Evolutionary conservation across 2,329 filamentous ascomycete species (phyloP).

Genomic region (Aspergillus ustus): DNA sequence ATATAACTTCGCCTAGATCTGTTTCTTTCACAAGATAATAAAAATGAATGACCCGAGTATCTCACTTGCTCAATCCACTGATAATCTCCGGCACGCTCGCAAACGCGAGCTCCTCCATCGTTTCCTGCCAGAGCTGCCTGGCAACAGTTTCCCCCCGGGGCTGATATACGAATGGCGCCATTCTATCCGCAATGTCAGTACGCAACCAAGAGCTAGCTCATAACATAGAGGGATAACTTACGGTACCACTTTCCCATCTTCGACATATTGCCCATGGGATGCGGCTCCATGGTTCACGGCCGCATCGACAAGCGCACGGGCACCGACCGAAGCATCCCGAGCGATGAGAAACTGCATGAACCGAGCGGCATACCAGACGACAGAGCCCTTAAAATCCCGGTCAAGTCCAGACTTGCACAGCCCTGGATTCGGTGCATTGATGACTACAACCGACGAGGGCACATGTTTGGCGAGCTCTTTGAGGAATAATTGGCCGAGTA

Average conservation of each 20-base stretch:
- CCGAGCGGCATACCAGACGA: neutral
- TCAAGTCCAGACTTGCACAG: constrained; percentile 11
- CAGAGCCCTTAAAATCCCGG: constrained; percentile 13
- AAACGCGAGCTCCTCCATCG: constrained; percentile 28
- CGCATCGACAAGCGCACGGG: constrained; percentile 13
- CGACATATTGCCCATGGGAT: constrained; percentile 18
- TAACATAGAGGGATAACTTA: neutral
- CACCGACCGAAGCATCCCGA: constrained; percentile 10
- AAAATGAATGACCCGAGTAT: neutral
- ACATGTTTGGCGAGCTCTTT: constrained; percentile 7
- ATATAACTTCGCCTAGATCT: too few relatives aligned
- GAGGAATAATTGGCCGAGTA: constrained; percentile 23
- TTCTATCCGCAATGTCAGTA: neutral
- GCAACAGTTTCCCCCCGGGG: constrained; percentile 40
- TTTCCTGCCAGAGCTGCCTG: constrained; percentile 44
- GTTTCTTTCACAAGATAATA: neutral
- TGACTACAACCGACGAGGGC: constrained; percentile 8
- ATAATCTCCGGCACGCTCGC: constrained; percentile 20
- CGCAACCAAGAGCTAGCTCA: neutral
- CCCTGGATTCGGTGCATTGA: constrained; percentile 10
- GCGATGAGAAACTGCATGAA: neutral
- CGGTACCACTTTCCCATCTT: constrained; percentile 3
- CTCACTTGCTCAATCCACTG: neutral
- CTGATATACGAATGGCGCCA: constrained; percentile 33
- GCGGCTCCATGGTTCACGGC: constrained; percentile 10